Conservation (phyloP, 2,329 filamentous ascomycete genomes). For the Trichoderma simmonsii region DNA sequence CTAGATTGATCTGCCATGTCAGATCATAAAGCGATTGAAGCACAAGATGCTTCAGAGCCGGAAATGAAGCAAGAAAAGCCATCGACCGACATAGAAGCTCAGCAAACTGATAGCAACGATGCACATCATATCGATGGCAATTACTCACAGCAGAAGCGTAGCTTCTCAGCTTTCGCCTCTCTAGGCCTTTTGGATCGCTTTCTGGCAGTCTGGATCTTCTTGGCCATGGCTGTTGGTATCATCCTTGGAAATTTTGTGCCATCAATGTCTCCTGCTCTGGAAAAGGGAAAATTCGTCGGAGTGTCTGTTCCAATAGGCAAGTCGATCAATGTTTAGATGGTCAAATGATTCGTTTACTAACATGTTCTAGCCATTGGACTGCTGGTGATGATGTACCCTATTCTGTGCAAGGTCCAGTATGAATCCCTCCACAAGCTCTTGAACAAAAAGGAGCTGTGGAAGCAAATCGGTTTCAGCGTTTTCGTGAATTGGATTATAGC, state of each 20-base stretch:
- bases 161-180: constrained; percentile 47
- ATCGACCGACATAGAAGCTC: not conserved
- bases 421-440: constrained; percentile 70
- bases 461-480: constrained; percentile 74
- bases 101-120: not conserved
- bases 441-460: constrained; percentile 62
- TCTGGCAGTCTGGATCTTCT: constrained; percentile 69
- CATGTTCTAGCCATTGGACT: constrained; percentile 63
- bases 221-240: constrained; percentile 74
- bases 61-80: not conserved
- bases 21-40: not conserved
- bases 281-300: constrained; percentile 69
- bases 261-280: constrained; percentile 56
- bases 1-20: not conserved
- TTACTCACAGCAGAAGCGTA: not conserved
- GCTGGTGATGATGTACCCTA: constrained; percentile 92
- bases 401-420: constrained; percentile 80
- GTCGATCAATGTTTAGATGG: not conserved
- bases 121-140: not conserved
- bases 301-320: constrained; percentile 64
- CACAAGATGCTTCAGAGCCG: not conserved
- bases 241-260: constrained; percentile 73
- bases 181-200: constrained; percentile 61
- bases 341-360: not conserved
- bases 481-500: constrained; percentile 80